Evolutionary conservation across 495 filamentous ascomycete genomes (phyloP).

Genomic region (Podospora sp.): DNA sequence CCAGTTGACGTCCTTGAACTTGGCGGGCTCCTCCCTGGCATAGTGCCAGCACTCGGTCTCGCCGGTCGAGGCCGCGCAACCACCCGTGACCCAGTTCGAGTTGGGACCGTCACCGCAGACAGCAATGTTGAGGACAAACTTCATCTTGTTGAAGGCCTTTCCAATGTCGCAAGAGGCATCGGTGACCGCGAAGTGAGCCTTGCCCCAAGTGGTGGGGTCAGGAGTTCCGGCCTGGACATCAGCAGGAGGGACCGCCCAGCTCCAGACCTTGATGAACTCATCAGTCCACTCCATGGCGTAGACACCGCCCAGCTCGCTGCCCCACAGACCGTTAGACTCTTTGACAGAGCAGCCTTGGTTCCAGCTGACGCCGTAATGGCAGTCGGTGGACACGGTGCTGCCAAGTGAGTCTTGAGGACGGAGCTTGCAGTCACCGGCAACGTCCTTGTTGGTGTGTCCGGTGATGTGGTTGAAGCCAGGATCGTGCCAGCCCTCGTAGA

Average conservation of each 20-base stretch:
- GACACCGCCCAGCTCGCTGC: slow-evolving; percentile 68
- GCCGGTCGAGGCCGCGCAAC: slow-evolving; percentile 27
- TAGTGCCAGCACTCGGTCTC: slow-evolving; percentile 55
- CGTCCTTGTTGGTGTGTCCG: slow-evolving; percentile 67
- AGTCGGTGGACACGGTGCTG: slow-evolving; percentile 53
- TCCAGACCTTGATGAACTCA: slow-evolving; percentile 69
- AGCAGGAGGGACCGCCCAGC: slow-evolving; percentile 58
- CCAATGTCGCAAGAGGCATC: slow-evolving; percentile 47
- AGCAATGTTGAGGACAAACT: slow-evolving; percentile 51
- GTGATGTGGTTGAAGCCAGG: slow-evolving; percentile 66
- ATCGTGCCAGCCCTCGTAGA: slow-evolving; percentile 81
- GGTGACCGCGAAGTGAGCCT: slow-evolving; percentile 59
- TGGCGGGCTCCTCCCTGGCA: slow-evolving; percentile 58
- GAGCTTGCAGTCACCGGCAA: slow-evolving; percentile 58
- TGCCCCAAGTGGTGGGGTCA: slow-evolving; percentile 64
- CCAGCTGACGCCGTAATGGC: slow-evolving; percentile 47
- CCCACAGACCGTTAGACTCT: slow-evolving; percentile 58
- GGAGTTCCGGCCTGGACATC: slow-evolving; percentile 60
- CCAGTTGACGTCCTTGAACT: slow-evolving; percentile 58
- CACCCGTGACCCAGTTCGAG: slow-evolving; percentile 29
- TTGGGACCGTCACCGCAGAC: slow-evolving; percentile 53
- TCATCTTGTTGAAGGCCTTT: slow-evolving; percentile 48
- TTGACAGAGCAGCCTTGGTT: slow-evolving; percentile 39
- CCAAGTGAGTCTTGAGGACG: slow-evolving; percentile 49
- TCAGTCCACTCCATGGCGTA: slow-evolving; percentile 74